Base-by-base conservation (phyloP, 306 rosid species). In the Quercus engelmannii region DNA sequence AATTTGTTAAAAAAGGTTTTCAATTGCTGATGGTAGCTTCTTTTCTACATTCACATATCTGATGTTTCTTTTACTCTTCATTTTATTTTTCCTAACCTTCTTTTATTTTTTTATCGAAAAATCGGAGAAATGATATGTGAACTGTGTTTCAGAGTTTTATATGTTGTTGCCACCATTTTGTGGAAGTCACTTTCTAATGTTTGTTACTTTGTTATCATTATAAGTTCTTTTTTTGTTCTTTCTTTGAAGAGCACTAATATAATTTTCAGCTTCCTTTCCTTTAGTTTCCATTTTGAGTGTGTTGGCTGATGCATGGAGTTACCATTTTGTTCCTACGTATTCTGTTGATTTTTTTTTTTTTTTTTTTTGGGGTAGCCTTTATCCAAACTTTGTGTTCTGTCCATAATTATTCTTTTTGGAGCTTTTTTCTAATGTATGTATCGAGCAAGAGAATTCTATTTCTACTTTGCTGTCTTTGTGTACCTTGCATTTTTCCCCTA, bases 391-490 rank as follows among this genome's bases (percentile, higher is more conserved):
- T 49, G 31, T 74, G 20, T 71, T 11, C 65, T 64, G 74, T 71
- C 81, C 54, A 62, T 63, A 78, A 21, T 78, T 72, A 20, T 33
- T 23, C 46, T 57, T 55, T 20, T 62, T 18, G 58, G 23, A n/a
- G 11, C 61, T 5, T 76, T 31, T 59, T 63, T 76, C 46, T 79
- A 67, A 80, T 46, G 70, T 55, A 81, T 84, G 73, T 43, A 73
- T 73, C 30, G 55, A 55, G 65, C 54, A 67, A 4, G 54, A 77
- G 38, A 55, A 30, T 55, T 35, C 68, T 84, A 25, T 76, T 46
- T 76, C 59, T 65, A 13, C 64, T 74, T 56, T 38, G 20, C 56
- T 25, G 61, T 71, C 21, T 23, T 54, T 78, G 58, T 71, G 74
- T 67, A 35, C 33, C 49, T 72, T 43, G 20, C 67, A 46, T 69